Conservation (phyloP, 2,329 filamentous ascomycete genomes). For the Zymoseptoria brevis region DNA sequence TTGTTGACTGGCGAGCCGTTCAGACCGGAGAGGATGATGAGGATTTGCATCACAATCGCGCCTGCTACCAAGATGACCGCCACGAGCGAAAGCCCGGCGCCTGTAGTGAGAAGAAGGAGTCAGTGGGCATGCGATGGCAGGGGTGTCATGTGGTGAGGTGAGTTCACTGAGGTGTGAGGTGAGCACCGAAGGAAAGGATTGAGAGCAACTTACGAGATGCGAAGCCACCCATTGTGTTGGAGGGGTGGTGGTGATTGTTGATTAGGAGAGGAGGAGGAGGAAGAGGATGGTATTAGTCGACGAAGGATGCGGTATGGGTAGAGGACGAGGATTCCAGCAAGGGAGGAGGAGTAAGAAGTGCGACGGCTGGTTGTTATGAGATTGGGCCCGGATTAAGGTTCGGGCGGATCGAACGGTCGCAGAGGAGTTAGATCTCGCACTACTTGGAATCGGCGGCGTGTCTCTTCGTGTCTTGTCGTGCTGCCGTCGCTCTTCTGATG, state of each 20-base stretch:
- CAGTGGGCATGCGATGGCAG: not conserved
- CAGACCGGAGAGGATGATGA: conserved; percentile 56
- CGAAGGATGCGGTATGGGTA: not conserved
- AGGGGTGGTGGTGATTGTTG: not conserved
- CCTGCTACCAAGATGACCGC: conserved; percentile 56
- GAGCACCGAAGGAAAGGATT: too few species aligned
- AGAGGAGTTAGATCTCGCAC: not conserved
- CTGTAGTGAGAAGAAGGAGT: conserved; percentile 31
- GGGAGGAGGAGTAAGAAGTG: not conserved
- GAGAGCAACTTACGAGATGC: not conserved
- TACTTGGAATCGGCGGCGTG: not conserved
- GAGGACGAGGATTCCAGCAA: not conserved
- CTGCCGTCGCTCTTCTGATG: not conserved
- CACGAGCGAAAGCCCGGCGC: conserved; percentile 47
- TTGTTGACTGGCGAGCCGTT: conserved; percentile 54
- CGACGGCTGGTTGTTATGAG: not conserved
- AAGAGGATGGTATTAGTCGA: not conserved
- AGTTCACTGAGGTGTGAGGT: conserved; percentile 13
- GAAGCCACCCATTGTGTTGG: not conserved
- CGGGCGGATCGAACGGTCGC: not conserved
- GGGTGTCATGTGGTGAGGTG: not conserved
- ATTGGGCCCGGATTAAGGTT: not conserved
- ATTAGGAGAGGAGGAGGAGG: not conserved
- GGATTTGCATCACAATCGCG: conserved; percentile 56
- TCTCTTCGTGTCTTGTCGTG: not conserved